Base-by-base conservation (phyloP, 768 basidiomycete genomes). In the Ramaria rubella region DNA sequence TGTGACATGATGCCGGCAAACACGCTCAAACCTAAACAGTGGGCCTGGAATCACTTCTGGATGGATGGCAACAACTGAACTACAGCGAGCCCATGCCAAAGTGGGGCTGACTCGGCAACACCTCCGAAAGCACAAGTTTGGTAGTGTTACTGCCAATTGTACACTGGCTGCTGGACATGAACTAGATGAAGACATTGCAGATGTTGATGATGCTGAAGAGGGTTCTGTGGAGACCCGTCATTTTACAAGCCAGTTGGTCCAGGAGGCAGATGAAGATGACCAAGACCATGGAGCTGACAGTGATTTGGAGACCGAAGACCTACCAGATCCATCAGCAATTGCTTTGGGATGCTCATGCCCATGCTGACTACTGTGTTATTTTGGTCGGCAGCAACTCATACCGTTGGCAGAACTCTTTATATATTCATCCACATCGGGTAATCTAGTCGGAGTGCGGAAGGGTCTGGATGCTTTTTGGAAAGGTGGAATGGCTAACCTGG, bases 31-130 rank as follows among this genome's bases (percentile, higher is more conserved):
- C n/a, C n/a, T n/a, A n/a, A n/a, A n/a, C n/a, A n/a, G n/a, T n/a
- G n/a, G n/a, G n/a, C n/a, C n/a, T n/a, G n/a, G n/a, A n/a, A n/a
- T n/a, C n/a, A n/a, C n/a, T n/a, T n/a, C n/a, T n/a, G n/a, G n/a
- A n/a, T n/a, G n/a, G n/a, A n/a, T n/a, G n/a, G n/a, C n/a, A n/a
- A n/a, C n/a, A 30, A 63, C 65, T 62, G 62, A 63, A 7, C 60
- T 66, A 50, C n/a, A 19, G 11, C 36, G 36, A 38, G n/a, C 21
- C 24, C 63, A 65, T 56, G 26, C 60, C n/a, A 52, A 49, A 8
- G 62, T 57, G 24, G 53, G 62, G 43, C 56, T 59, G 31, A 21
- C 56, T 33, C 49, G 24, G 11, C n/a, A 40, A 19, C 46, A 50
- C 17, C 42, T 43, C 21, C n/a, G n/a, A n/a, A 62, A 63, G 38